phyloP scores from a whole-genome alignment of 2,329 filamentous ascomycete species.

The Ceratocystis colombiana region DNA sequence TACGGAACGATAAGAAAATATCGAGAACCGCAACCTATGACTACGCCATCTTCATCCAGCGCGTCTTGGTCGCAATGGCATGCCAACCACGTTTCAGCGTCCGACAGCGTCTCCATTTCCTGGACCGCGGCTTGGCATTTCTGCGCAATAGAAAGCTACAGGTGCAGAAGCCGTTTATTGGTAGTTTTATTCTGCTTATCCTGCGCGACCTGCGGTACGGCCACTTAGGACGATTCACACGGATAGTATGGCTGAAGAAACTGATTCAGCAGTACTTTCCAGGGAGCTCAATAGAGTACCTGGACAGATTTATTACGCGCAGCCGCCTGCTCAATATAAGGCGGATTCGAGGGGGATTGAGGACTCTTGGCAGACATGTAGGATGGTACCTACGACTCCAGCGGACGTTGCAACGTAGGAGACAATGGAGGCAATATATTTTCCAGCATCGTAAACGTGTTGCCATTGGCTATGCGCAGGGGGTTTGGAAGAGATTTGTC shows the following conservation, averaged over 20 bases:
- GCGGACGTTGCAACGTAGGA: not conserved
- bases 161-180: conserved; percentile 30
- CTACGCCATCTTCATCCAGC: conserved; percentile 20
- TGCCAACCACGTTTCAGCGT: conserved; percentile 28
- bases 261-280: conserved; percentile 27
- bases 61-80: conserved; percentile 13
- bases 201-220: conserved; percentile 33
- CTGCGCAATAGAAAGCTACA: conserved; percentile 28
- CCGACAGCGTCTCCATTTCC: conserved; percentile 29
- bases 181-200: conserved; percentile 29
- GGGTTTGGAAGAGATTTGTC: conserved; percentile 16
- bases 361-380: not conserved
- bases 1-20: conserved; percentile 12
- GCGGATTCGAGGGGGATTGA: not conserved
- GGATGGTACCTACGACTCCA: not conserved
- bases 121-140: conserved; percentile 30
- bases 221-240: conserved; percentile 30
- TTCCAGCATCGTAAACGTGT: conserved; percentile 11
- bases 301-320: conserved; percentile 5
- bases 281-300: not conserved
- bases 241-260: conserved; percentile 31
- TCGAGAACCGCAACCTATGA: conserved; percentile 16
- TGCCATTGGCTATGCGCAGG: conserved; percentile 18
- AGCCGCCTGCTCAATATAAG: not conserved
- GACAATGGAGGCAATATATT: conserved; percentile 5